phyloP scores from a whole-genome alignment of 1,284 basidiomycete genomes.

The Puccinia polysora region DNA sequence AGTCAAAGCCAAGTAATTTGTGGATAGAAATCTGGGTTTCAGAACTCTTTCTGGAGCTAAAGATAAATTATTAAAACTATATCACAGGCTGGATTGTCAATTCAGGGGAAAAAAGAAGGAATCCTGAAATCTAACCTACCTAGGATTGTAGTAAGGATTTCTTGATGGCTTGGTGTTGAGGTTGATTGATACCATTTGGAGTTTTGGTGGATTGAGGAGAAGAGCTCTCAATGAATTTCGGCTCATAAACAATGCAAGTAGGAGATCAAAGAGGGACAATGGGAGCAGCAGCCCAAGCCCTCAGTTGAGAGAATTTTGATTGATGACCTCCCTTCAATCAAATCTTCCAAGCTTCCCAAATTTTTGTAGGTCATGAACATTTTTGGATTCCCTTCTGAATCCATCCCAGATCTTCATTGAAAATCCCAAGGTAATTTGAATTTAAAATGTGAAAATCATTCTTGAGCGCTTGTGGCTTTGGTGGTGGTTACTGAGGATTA shows the following conservation, averaged over 20 bases:
- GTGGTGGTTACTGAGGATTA: too few relatives aligned
- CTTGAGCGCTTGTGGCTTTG: not conserved
- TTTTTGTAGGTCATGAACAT: not conserved
- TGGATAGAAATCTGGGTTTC: not conserved
- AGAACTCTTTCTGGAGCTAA: not conserved
- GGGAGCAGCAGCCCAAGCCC: constrained; percentile 10
- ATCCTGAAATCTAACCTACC: constrained; percentile 8
- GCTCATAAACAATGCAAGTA: not conserved
- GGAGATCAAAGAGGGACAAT: not conserved
- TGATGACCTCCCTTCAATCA: constrained; percentile 19
- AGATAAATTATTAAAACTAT: too few relatives aligned
- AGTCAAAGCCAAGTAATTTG: not conserved
- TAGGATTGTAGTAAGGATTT: constrained; percentile 34
- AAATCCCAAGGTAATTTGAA: too few relatives aligned
- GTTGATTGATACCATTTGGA: not conserved
- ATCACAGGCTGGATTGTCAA: not conserved
- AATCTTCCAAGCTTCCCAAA: constrained; percentile 19
- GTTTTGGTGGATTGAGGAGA: not conserved
- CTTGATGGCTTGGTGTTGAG: not conserved
- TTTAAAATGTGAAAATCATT: not conserved
- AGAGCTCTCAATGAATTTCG: not conserved
- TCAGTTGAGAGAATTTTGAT: constrained; percentile 14
- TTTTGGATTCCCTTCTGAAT: not conserved
- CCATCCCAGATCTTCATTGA: not conserved
- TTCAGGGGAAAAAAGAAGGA: not conserved